phyloP scores from a whole-genome alignment of 2,329 filamentous ascomycete species.

The Eurotiales sp. region DNA sequence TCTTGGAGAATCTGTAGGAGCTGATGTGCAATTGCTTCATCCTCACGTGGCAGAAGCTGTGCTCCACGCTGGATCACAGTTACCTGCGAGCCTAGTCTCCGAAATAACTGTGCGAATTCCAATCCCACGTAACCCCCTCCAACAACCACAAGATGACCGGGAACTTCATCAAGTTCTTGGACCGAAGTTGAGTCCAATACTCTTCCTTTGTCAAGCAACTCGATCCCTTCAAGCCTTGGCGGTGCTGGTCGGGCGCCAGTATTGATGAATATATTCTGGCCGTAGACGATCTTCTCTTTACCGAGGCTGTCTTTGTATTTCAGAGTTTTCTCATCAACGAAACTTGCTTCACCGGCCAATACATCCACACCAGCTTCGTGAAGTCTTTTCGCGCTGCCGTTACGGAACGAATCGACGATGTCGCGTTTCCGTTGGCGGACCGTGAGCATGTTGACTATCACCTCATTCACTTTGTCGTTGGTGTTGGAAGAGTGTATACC shows the following conservation, averaged over 20 bases:
- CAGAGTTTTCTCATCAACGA: conserved; percentile 40
- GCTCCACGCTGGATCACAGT: conserved; percentile 45
- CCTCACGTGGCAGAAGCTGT: conserved; percentile 46
- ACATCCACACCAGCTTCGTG: conserved; percentile 29
- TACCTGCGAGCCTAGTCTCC: conserved; percentile 48
- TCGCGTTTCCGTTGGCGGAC: conserved; percentile 52
- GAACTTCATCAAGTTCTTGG: conserved; percentile 27
- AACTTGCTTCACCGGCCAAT: conserved; percentile 45
- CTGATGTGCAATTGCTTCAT: conserved; percentile 36
- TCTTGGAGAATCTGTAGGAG: not conserved
- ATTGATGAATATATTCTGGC: conserved; percentile 25
- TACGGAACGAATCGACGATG: conserved; percentile 38
- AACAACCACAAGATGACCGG: conserved; percentile 49
- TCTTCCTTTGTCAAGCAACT: conserved; percentile 14
- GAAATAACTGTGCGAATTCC: conserved; percentile 53
- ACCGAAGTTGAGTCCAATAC: conserved; percentile 22
- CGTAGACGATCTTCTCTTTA: conserved; percentile 31
- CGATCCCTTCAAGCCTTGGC: conserved; percentile 17
- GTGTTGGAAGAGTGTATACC: conserved; percentile 38
- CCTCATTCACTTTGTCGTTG: conserved; percentile 17
- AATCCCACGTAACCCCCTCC: conserved; percentile 53
- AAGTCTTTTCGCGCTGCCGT: not conserved
- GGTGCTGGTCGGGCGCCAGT: conserved; percentile 20
- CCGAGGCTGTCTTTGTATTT: conserved; percentile 30
- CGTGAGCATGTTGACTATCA: conserved; percentile 46